These are phyloP conservation scores for Plasmodium vinckei DNA, from an alignment of 169 alveolate species.

Conservation along the genomic window DNA sequence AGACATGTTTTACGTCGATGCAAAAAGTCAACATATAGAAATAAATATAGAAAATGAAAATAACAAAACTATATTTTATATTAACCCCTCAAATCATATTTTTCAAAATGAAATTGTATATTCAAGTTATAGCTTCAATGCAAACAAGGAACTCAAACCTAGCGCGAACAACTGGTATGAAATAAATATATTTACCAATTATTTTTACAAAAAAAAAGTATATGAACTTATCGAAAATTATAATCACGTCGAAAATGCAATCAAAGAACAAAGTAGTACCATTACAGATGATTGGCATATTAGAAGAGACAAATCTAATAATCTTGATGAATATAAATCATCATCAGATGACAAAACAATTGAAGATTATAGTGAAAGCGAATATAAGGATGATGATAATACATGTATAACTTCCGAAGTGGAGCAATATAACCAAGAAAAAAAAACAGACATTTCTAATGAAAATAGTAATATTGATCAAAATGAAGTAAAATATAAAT, in stretches of 20 bases:
- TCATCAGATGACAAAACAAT: background rate
- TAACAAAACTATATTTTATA: conserved; percentile 14
- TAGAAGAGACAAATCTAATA: background rate
- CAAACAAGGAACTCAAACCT: background rate
- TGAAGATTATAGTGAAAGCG: background rate
- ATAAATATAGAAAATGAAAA: background rate
- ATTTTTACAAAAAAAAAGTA: conserved; percentile 38
- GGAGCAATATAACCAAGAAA: background rate
- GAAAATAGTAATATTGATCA: background rate
- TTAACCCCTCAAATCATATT: background rate
- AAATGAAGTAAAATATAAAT: conserved; percentile 15
- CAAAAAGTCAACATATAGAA: too few species aligned
- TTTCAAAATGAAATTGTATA: conserved; percentile 5
- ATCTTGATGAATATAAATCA: background rate
- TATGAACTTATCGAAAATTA: conserved; percentile 33
- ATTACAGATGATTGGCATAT: background rate
- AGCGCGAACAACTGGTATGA: conserved; percentile 14
- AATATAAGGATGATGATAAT: background rate
- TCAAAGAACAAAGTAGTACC: background rate
- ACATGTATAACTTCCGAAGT: conserved; percentile 6
- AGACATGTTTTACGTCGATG: too few species aligned
- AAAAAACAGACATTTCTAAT: background rate
- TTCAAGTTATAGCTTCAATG: conserved; percentile 1
- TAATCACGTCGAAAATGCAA: background rate
- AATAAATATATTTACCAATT: conserved; percentile 38